Base-by-base conservation (phyloP, 306 rosid genomes). In the Sechiopsis laciniata region DNA sequence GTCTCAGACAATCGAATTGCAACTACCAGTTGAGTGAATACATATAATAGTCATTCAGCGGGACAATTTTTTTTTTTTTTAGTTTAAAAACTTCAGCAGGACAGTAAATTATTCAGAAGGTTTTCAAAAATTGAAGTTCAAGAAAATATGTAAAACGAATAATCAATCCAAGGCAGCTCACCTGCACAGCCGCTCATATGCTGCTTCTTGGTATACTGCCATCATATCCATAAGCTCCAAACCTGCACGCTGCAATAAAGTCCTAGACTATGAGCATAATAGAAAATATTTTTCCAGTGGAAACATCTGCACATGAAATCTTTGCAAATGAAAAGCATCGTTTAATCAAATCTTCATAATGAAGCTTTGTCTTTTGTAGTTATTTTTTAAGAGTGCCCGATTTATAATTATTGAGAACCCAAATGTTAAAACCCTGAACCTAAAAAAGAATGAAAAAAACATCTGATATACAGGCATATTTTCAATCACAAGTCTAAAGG, bases 161-260 rank as follows among this genome's bases (percentile, higher is more conserved):
- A 7, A 22, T 68, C 20, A 48, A 68, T 68, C 22, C 19, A 64
- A 7, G 55, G 67, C 74, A 71, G 71, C 62, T 72, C 79, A 89
- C 98, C 97, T 93, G 96, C 98, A 93, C 72, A 94, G 88, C 63
- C 96, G 96, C 84, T 89, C 99, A 83, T 91, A 94, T 46, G 99
- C 97, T 80, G 95, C 99, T 78, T 94, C 99, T 85, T 94, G 99
- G 80, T 94, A 88, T 71, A 91, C 97, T 14, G 97, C 96, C 96
- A 94, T 94, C 96, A 89, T 88, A 80, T 94, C 99, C 96, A 91
- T 94, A 74, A 94, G 92, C 85, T 94, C 97, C 76, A 94, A 81
- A 69, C 96, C 97, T 51, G 99, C 99, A 73, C 96, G 99, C 97
- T 94, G 88, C 72, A 76, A 73, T 71, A 64, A 85, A 76, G 55